Base-by-base conservation (phyloP, 2,329 filamentous ascomycete species). In the Fusarium xyrophilum region DNA sequence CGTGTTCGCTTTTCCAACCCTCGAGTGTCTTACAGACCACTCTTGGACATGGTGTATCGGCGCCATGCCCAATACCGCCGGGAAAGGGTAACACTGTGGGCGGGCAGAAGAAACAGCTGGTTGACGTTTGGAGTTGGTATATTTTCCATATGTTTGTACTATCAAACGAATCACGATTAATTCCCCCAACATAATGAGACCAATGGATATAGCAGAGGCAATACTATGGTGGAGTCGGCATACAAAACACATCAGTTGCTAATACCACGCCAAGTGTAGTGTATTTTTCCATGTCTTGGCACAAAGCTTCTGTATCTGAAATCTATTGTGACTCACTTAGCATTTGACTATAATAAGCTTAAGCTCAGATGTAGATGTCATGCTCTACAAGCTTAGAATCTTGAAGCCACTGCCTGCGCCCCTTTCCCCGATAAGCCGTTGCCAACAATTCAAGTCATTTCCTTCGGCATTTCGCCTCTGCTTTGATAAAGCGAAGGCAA, bases 151-250 rank as follows among this genome's bases (percentile, higher is more conserved):
- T 44, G 23, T 40, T 60, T 73, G 68, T 73, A 71, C 38, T 44
- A 66, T 54, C 60, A 69, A 53, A 61, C 40, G 60, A 53, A 38
- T 50, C 25, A 72, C 28, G 65, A 63, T 50, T 54, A 47, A 53
- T 36, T 50, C 58, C 55, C 30, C 30, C 30, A 60, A 69, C 67
- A 56, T 68, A 68, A 73, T 65, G 66, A 52, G 56, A 60, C 48
- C 56, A 38, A 68, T 59, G 62, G 62, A 36, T 36, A 55, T 55
- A 52, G 43, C 13, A 35, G 42, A 53, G 65, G 58, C 56, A 52
- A 65, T 73, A 33, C 19, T 21, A 17, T 28, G 56, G 28, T 54
- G 60, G 27, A 64, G 52, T 55, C 42, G 56, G 55, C 60, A 60
- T 55, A 63, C 53, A 64, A 53, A 61, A 60, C 33, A 42, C 40